Evolutionary conservation across 805 yeast species (phyloP), one percentile per base, ranked within the genome.

Genomic region (Metschnikowia cubensis): DNA sequence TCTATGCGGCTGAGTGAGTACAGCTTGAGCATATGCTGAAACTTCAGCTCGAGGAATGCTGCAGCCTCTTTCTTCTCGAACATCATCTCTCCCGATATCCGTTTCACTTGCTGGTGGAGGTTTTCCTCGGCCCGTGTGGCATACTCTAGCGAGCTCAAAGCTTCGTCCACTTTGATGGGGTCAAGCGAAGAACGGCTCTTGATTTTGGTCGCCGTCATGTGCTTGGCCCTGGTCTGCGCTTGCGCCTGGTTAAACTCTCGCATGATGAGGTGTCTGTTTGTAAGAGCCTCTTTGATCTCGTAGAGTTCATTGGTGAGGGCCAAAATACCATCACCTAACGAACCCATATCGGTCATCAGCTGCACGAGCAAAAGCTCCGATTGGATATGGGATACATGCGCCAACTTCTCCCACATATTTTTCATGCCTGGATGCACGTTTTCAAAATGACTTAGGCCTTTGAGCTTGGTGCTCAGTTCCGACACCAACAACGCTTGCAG

Each of bases 231-330:
- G 1, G 96, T 82, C 50, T 75, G 81, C 6, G 83, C 81, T 65
- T 91, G 96, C 1, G 97, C 91, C 61, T 81, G 86, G 32, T 80
- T 61, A 46, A 89, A 73, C 57, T 94, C 99, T 48, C 97, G 79
- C 96, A 94, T 94, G 35, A 92, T 69, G 50, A 94, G 74, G 65
- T 94, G 96, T 51, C 99, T 77, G 68, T 92, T 91, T 0, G 99
- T 94, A 48, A 94, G 73, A 0, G 96, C 85, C 68, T 94, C 99
- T 66, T 94, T 94, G 50, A 91, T 85, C 50, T 86, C 84, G 65
- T 85, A 94, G 14, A 94, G 85, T 59, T 91, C 97, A 53, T 80
- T 79, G 3, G 82, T 71, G 29, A 89, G 71, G 59, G 79, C 73
- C 49, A 76, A 81, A 14, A 89, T 64, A 1, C 86, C 86, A 59